These are phyloP conservation scores for Butyriboletus loyo DNA, from an alignment of 768 basidiomycete species.

Conservation along the genomic window DNA sequence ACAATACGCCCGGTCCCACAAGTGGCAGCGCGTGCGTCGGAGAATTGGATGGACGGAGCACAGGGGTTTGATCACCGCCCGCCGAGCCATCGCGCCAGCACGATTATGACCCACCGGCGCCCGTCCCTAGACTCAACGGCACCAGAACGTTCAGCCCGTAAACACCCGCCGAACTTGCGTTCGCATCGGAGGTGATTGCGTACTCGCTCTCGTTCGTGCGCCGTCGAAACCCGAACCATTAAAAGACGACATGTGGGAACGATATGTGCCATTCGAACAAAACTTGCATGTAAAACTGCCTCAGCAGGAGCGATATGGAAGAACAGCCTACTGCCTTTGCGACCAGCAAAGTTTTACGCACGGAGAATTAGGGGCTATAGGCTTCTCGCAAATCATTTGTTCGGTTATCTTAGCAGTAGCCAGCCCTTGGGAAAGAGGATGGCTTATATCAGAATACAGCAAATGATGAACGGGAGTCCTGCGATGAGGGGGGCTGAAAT, in stretches of 20 bases:
- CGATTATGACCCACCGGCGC: slow-evolving; percentile 15
- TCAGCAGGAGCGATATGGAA: slow-evolving; percentile 44
- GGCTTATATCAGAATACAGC: not conserved
- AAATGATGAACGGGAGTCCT: not conserved
- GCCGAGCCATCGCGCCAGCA: not conserved
- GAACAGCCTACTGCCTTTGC: slow-evolving; percentile 35
- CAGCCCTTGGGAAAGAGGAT: not conserved
- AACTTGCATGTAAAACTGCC: slow-evolving; percentile 38
- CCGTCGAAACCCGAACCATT: slow-evolving; percentile 50
- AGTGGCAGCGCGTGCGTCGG: slow-evolving; percentile 47
- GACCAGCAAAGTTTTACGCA: slow-evolving; percentile 30
- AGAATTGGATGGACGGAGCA: slow-evolving; percentile 65
- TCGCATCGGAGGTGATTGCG: slow-evolving; percentile 57
- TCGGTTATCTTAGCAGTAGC: not conserved
- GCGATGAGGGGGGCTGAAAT: not conserved
- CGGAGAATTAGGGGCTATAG: slow-evolving; percentile 36
- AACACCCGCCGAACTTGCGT: slow-evolving; percentile 45
- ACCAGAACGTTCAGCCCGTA: slow-evolving; percentile 47
- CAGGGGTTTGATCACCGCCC: slow-evolving; percentile 37
- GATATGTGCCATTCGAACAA: slow-evolving; percentile 32
- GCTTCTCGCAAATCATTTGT: not conserved
- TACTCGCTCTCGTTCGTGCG: slow-evolving; percentile 70
- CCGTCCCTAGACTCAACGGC: slow-evolving; percentile 44
- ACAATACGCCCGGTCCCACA: slow-evolving; percentile 55
- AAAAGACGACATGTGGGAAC: slow-evolving; percentile 46